Base-by-base conservation (phyloP, 2,329 filamentous ascomycete species). In the Talaromyces atroroseus region DNA sequence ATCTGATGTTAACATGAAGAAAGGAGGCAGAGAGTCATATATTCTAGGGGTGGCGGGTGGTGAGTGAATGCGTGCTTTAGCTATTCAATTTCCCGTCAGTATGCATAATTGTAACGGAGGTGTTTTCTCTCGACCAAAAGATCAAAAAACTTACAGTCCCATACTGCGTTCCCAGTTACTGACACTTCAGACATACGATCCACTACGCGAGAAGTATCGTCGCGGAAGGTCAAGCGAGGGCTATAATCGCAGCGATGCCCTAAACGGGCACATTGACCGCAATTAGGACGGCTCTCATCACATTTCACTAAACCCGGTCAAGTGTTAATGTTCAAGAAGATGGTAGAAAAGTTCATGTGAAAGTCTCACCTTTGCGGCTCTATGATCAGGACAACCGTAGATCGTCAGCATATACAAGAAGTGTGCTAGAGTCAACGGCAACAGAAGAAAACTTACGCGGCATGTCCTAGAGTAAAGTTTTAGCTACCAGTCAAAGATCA, bases 211-310 rank as follows among this genome's bases (percentile, higher is more conserved):
- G 71, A 67, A n/a, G 79, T 81, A 61, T 81, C 79, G 65, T 81
- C 76, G 59, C 76, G 74, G 63, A 81, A 81, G n/a, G 76, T 73
- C n/a, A 80, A 71, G 48, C 81, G 75, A 16, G 80, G 79, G 57
- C 76, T 78, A 68, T 83, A 84, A 63, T 84, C 81, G 65, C 82
- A 84, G 36, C 73, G 71, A 64, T 82, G 79, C 47, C 80, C 78
- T 21, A 84, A 71, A 54, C 81, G 74, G 29, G 76, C 73, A 66
- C 81, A 84, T 72, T 81, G 81, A 72, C 78, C 79, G 66, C 81
- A 82, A 63, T 73, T 74, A 54, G 80, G 81, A 63, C 78, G 75
- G 42, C 70, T 70, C 67, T 83, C 81, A 64, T 82, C 80, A 65
- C 80, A 83, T 74, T 82, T 83, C 21, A 82, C 79, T 72, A 24